Conservation (phyloP, 2,329 filamentous ascomycete genomes). For the Penicillium thymicola region DNA sequence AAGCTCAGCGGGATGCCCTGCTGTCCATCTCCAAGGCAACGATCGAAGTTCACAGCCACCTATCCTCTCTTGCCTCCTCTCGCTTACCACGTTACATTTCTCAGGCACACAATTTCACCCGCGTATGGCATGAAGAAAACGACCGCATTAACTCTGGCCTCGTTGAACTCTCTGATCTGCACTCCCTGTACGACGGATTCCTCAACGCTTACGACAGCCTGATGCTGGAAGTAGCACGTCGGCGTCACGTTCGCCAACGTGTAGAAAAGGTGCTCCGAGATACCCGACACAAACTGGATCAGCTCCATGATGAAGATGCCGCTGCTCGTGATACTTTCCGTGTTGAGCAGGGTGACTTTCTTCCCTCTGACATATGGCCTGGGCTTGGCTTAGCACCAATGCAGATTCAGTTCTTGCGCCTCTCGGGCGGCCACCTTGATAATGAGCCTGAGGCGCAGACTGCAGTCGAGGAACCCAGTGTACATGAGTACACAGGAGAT, state of each 20-base stretch:
- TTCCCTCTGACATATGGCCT: conserved; percentile 86
- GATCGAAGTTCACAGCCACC: conserved; percentile 59
- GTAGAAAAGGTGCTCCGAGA: conserved; percentile 73
- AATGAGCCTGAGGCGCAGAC: conserved; percentile 12
- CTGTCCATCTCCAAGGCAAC: conserved; percentile 57
- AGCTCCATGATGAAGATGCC: conserved; percentile 69
- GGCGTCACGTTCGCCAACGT: conserved; percentile 68
- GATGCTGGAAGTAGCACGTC: conserved; percentile 76
- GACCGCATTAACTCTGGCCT: conserved; percentile 66
- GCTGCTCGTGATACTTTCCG: conserved; percentile 74
- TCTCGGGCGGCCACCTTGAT: conserved; percentile 36
- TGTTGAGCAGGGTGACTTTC: conserved; percentile 75
- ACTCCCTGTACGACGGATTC: conserved; percentile 84
- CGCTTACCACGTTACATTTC: conserved; percentile 57
- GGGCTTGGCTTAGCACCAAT: conserved; percentile 62
- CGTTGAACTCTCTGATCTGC: conserved; percentile 71
- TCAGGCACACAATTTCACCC: conserved; percentile 47
- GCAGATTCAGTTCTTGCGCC: conserved; percentile 41
- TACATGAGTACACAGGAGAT: not conserved
- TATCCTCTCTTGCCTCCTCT: conserved; percentile 63
- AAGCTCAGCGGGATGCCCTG: conserved; percentile 59
- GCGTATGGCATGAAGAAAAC: conserved; percentile 70
- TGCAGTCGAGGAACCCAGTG: conserved; percentile 4
- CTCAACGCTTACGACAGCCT: conserved; percentile 78
- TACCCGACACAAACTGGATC: conserved; percentile 72